Conservation (phyloP, 148 eudicot species). For the Rheum nobile region DNA sequence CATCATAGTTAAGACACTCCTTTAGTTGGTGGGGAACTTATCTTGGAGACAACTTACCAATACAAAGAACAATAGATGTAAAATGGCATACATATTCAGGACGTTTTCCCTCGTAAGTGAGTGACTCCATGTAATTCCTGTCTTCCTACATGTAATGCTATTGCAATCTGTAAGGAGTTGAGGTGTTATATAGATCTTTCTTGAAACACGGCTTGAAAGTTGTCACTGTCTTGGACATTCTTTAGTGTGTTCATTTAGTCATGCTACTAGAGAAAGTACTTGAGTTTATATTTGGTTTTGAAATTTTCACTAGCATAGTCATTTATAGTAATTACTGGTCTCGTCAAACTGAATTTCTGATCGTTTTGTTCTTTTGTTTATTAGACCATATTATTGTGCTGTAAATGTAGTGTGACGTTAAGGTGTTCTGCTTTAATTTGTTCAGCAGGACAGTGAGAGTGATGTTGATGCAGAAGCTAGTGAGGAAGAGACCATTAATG, state of each 20-base stretch:
- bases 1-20: background rate
- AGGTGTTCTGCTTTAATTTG: constrained; percentile 5
- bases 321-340: background rate
- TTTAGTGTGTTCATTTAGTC: too few relatives aligned
- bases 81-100: background rate
- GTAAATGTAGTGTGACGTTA: background rate
- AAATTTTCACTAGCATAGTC: background rate
- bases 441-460: constrained; percentile 40
- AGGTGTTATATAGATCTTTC: background rate
- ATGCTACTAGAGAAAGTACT: background rate
- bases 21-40: background rate
- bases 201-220: too few relatives aligned
- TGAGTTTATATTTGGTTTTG: background rate
- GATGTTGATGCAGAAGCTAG: constrained; percentile 18
- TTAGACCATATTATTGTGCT: background rate
- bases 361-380: background rate
- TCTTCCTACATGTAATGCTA: background rate
- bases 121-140: background rate
- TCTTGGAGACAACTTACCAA: background rate
- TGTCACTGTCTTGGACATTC: background rate
- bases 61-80: background rate
- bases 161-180: background rate
- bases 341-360: background rate
- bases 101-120: background rate
- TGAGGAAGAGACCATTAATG: constrained; percentile 31